A percentile compares a stretch with the other conserved stretches of the same genome.
These are phyloP conservation scores for Thalassiosira profunda DNA, from an alignment of 108 stramenopile genomes.

Conservation along the genomic window DNA sequence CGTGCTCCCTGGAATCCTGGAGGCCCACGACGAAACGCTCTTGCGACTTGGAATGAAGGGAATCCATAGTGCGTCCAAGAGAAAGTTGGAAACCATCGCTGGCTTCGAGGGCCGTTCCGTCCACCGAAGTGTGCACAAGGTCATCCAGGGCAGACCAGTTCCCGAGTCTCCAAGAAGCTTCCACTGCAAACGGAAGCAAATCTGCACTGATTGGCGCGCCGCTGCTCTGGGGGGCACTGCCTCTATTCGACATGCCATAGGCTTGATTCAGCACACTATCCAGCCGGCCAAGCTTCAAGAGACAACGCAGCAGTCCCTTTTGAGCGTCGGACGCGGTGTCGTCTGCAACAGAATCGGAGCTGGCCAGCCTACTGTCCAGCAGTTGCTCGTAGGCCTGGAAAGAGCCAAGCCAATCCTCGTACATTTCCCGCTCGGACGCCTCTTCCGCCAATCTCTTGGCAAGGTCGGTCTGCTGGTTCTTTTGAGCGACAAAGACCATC, in stretches of 20 bases:
- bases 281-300: constrained; percentile 82
- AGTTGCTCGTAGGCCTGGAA: constrained; percentile 86
- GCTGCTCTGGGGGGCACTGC: not conserved
- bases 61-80: constrained; percentile 71
- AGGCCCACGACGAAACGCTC: constrained; percentile 37
- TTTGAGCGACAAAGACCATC: constrained; percentile 60
- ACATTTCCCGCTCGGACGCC: constrained; percentile 69
- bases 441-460: constrained; percentile 38
- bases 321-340: constrained; percentile 31
- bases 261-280: constrained; percentile 88
- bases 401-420: constrained; percentile 76
- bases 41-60: constrained; percentile 38
- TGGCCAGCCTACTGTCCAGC: constrained; percentile 35
- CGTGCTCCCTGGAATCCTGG: constrained; percentile 52
- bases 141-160: constrained; percentile 71
- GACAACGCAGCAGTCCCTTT: constrained; percentile 66
- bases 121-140: constrained; percentile 9
- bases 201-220: constrained; percentile 7
- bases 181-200: constrained; percentile 62
- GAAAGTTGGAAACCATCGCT: constrained; percentile 52
- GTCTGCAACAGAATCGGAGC: constrained; percentile 6
- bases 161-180: constrained; percentile 91
- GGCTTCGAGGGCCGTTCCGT: constrained; percentile 8
- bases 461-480: constrained; percentile 32
- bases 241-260: constrained; percentile 48